Evolutionary conservation across 306 rosid species (phyloP), one percentile per base, ranked within the genome.

Genomic region (Casuarina equisetifolia): DNA sequence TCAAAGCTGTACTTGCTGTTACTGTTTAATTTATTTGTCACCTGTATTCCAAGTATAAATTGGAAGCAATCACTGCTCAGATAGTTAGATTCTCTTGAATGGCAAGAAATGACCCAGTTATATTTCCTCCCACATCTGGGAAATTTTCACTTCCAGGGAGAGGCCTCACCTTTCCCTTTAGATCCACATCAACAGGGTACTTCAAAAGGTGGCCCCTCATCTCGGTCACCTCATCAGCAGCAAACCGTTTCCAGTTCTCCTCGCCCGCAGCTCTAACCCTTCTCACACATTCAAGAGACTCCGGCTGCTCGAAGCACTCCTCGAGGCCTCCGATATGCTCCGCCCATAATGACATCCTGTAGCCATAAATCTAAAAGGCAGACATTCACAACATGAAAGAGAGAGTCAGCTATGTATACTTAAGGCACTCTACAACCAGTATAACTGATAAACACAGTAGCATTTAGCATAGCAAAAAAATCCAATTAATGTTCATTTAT

Each of bases 341-440:
- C 38, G 97, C 97, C 99, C 99, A 95, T 35, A 95, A 90, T 3
- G 99, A 95, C 97, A 95, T 92, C 79, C 99, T 82, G 70, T 92
- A 95, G 81, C 99, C 99, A 76, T 85, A 86, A 73, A 95, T 88
- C 99, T 95, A 62, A 79, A 78, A 43, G 12, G 73, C 66, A 62
- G 44, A 76, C 70, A 58, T 66, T 78, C 74, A 55, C 10, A 46
- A 6, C 51, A 78, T n/a, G 70, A 43, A 72, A 68, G 51, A 50
- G 39, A 68, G 67, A 66, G 66, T 76, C 67, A 74, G 48, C 8
- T 74, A 38, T 0, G 35, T 20, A 64, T 73, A 61, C 57, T 74
- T 32, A 40, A 51, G 39, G 54, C 57, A 51, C 5, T 72, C 53
- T 39, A 20, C 7, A 70, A 13, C 13, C 9, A 35, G 43, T 38